Percentiles rank a stretch among this genome's conserved stretches.
Conservation (phyloP, 495 filamentous ascomycete species). For the Podospora conica region DNA sequence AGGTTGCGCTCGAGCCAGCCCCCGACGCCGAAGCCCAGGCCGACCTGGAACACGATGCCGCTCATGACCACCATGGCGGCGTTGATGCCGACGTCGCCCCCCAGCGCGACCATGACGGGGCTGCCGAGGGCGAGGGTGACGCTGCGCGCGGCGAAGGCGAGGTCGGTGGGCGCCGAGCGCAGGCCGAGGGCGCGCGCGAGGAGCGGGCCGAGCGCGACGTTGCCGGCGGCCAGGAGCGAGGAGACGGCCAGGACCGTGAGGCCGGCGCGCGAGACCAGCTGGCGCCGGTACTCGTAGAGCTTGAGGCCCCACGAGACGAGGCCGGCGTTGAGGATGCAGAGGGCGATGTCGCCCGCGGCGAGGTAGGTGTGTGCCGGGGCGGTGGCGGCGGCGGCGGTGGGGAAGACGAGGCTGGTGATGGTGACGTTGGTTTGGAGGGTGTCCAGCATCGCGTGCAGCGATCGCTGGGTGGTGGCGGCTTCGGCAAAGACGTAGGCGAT, state of each 20-base stretch:
- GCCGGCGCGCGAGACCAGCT: conserved; percentile 35
- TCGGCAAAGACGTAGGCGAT: conserved; percentile 37
- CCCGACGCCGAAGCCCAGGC: conserved; percentile 27
- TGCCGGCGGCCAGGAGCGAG: conserved; percentile 26
- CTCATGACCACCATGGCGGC: conserved; percentile 41
- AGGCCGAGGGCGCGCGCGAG: conserved; percentile 31
- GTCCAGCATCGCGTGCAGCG: conserved; percentile 25
- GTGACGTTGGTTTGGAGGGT: conserved; percentile 31
- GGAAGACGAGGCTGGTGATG: conserved; percentile 28
- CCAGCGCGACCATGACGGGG: conserved; percentile 33
- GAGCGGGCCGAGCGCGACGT: conserved; percentile 33
- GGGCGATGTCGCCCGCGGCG: conserved; percentile 39
- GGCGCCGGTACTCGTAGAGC: conserved; percentile 40
- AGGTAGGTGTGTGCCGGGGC: conserved; percentile 11
- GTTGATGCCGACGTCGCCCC: conserved; percentile 37
- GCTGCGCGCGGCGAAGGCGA: conserved; percentile 41
- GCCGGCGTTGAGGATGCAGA: conserved; percentile 39
- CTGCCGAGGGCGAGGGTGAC: conserved; percentile 38
- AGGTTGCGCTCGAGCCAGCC: conserved; percentile 29
- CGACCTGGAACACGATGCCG: conserved; percentile 43
- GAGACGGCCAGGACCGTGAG: conserved; percentile 31
- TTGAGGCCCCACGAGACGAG: conserved; percentile 43
- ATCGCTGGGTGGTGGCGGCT: conserved; percentile 16
- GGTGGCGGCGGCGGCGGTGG: conserved; percentile 1
- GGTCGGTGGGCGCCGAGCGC: conserved; percentile 19